These are phyloP conservation scores for Pyrrhoderma noxium DNA, from an alignment of 1,284 basidiomycete species.

Conservation along the genomic window DNA sequence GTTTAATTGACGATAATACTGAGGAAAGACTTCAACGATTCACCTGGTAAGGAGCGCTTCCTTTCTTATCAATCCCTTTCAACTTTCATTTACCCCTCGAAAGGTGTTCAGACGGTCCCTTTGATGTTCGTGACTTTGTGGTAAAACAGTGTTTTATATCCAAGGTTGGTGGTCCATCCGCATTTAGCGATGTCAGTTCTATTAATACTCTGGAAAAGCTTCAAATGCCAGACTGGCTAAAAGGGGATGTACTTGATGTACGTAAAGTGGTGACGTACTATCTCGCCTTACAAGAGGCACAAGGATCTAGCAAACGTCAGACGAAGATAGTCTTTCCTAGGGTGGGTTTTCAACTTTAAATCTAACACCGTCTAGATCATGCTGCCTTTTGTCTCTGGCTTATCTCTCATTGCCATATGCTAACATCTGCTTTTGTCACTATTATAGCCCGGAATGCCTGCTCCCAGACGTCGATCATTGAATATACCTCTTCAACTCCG, in stretches of 20 bases:
- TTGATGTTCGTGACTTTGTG: conserved; percentile 79
- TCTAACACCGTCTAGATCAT: background rate
- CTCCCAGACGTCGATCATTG: conserved; percentile 32
- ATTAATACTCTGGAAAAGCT: conserved; percentile 40
- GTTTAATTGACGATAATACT: conserved; percentile 51
- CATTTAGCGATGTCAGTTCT: conserved; percentile 27
- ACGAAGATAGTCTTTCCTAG: conserved; percentile 10
- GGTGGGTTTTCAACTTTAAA: conserved; percentile 3
- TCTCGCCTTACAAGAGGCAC: conserved; percentile 25
- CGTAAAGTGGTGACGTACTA: conserved; percentile 49
- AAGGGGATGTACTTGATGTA: conserved; percentile 64
- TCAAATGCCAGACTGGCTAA: conserved; percentile 60
- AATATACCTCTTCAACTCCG: conserved; percentile 61
- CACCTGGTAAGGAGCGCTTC: conserved; percentile 20
- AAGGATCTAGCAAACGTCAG: conserved; percentile 22
- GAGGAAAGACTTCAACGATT: conserved; percentile 50
- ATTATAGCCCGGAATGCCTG: conserved; percentile 2
- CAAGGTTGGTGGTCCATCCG: conserved; percentile 37
- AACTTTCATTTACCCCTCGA: conserved; percentile 32
- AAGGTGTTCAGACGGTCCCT: conserved; percentile 78
- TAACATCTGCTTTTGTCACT: background rate
- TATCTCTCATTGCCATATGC: no score
- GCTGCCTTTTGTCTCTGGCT: no score
- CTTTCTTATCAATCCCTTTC: no score
- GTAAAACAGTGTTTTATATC: conserved; percentile 85